Evolutionary conservation across 768 basidiomycete genomes (phyloP).

Genomic region (Sutorius australiensis): DNA sequence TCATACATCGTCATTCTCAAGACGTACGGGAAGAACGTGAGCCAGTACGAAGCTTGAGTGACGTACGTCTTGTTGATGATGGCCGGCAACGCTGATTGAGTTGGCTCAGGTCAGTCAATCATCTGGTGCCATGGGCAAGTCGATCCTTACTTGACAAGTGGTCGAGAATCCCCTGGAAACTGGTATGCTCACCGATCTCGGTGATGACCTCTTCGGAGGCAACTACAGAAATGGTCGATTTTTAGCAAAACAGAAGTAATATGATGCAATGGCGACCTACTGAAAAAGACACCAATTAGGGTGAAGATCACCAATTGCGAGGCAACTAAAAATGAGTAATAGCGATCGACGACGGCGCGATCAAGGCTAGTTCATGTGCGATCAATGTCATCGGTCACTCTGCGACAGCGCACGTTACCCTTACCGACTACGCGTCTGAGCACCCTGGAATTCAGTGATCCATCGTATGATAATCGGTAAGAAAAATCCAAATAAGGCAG

Average conservation of each 20-base stretch:
- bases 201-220: constrained; percentile 40
- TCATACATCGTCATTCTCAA: constrained; percentile 9
- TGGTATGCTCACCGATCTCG: constrained; percentile 46
- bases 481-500: constrained; percentile 85
- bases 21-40: constrained; percentile 90
- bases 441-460: constrained; percentile 68
- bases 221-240: constrained; percentile 18
- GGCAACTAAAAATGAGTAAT: constrained; percentile 91
- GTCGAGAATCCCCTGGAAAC: constrained; percentile 43
- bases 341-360: constrained; percentile 87
- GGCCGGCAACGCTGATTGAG: constrained; percentile 61
- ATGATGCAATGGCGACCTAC: constrained; percentile 40
- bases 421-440: constrained; percentile 32
- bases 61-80: constrained; percentile 86
- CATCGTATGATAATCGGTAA: constrained; percentile 90
- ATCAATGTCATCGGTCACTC: neutral
- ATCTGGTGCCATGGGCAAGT: neutral
- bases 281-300: constrained; percentile 83
- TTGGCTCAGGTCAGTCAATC: constrained; percentile 1
- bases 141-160: constrained; percentile 39
- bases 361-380: constrained; percentile 54
- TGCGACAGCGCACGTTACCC: neutral
- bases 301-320: constrained; percentile 94
- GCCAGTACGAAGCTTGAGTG: constrained; percentile 87
- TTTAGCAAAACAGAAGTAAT: neutral